phyloP scores from a whole-genome alignment of 2,329 filamentous ascomycete genomes.

The Fusarium protoensiforme region DNA sequence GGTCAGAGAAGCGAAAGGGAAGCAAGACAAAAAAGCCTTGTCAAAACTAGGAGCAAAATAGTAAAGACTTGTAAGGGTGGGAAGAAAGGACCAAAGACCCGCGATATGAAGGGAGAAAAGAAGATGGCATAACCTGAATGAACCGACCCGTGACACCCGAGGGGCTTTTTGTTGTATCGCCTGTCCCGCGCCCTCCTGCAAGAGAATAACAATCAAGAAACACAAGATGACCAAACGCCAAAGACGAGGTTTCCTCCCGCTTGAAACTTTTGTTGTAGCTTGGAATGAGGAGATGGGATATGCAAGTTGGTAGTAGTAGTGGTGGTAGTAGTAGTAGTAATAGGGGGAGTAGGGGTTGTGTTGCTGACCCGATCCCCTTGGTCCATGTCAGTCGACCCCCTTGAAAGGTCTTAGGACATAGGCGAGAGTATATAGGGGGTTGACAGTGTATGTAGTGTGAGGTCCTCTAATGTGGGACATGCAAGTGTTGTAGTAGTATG shows the following conservation, averaged over 20 bases:
- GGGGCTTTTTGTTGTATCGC: conserved; percentile 15
- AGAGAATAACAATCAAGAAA: conserved; percentile 6
- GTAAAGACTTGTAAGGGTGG: not conserved
- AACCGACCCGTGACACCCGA: conserved; percentile 7
- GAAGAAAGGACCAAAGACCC: conserved; percentile 2
- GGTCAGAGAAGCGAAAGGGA: not conserved
- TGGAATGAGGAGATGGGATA: conserved; percentile 11
- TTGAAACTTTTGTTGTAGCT: conserved; percentile 31
- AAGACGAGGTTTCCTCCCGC: conserved; percentile 26
- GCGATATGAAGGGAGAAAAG: not conserved
- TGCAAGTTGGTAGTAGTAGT: not conserved
- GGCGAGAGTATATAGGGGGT: not conserved
- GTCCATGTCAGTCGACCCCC: not conserved
- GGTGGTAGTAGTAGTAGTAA: not conserved
- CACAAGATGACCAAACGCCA: conserved; percentile 23
- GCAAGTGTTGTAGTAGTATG: not conserved
- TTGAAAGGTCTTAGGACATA: not conserved
- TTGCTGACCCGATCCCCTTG: not conserved
- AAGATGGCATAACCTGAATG: not conserved
- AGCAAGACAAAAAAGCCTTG: not conserved
- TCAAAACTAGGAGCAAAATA: not conserved
- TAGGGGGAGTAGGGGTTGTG: not conserved
- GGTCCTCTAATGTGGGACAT: not conserved
- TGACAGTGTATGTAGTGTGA: not conserved
- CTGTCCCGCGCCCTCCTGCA: conserved; percentile 3